phyloP scores from a whole-genome alignment of 495 filamentous ascomycete genomes.

The Penicillium riverlandense region DNA sequence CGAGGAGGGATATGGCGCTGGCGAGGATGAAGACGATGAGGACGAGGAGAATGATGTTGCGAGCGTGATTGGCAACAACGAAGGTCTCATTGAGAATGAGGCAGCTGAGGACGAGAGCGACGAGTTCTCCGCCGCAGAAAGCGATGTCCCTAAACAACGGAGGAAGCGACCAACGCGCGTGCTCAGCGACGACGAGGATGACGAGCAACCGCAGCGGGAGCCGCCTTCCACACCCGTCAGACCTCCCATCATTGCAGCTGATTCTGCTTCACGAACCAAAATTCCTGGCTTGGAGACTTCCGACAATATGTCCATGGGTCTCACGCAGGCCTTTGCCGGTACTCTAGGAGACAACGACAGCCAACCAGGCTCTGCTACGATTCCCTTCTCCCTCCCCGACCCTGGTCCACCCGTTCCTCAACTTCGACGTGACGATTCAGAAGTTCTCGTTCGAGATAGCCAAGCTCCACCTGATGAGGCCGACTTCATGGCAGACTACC shows the following conservation, averaged over 20 bases:
- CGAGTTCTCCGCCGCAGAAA: slow-evolving; percentile 19
- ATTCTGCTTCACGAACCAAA: slow-evolving; percentile 29
- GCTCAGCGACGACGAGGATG: slow-evolving; percentile 47
- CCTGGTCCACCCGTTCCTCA: slow-evolving; percentile 38
- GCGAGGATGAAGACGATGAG: slow-evolving; percentile 26
- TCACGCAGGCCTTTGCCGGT: slow-evolving; percentile 89
- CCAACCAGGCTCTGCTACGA: slow-evolving; percentile 37
- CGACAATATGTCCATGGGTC: slow-evolving; percentile 55
- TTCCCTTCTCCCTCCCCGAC: slow-evolving; percentile 43
- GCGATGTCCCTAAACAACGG: slow-evolving; percentile 14
- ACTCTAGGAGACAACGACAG: slow-evolving; percentile 65
- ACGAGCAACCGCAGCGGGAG: slow-evolving; percentile 21
- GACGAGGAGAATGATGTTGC: slow-evolving; percentile 34
- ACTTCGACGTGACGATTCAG: slow-evolving; percentile 38
- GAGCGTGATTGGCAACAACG: slow-evolving; percentile 16
- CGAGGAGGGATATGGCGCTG: slow-evolving; percentile 29
- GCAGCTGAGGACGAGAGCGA: slow-evolving; percentile 28
- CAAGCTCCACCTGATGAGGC: slow-evolving; percentile 39
- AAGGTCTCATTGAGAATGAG: slow-evolving; percentile 30
- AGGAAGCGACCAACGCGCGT: slow-evolving; percentile 35
- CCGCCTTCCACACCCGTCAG: slow-evolving; percentile 28
- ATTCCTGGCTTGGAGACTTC: slow-evolving; percentile 51
- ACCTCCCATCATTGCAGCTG: slow-evolving; percentile 14
- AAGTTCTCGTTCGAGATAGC: slow-evolving; percentile 59
- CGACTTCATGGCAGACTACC: slow-evolving; percentile 24